These are phyloP conservation scores for Kazachstania taianensis DNA, from an alignment of 805 yeast genomes.

Conservation along the genomic window DNA sequence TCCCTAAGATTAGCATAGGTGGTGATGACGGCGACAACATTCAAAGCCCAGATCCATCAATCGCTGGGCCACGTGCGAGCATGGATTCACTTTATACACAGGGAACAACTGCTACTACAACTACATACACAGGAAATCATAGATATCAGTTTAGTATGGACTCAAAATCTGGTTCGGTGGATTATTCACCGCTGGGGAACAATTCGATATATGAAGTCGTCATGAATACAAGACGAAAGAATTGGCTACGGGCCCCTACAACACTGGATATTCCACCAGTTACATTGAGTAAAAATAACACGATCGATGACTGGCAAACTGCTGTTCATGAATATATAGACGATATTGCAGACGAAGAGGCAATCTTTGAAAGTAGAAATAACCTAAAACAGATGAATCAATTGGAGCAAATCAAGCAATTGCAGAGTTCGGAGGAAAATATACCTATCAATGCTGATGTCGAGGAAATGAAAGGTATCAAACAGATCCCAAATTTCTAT, in stretches of 20 bases:
- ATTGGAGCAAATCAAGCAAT: constrained; percentile 31
- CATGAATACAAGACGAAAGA: constrained; percentile 29
- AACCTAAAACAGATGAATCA: constrained; percentile 33
- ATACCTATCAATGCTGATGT: constrained; percentile 14
- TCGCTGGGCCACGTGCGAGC: constrained; percentile 5
- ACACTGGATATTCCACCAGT: constrained; percentile 77
- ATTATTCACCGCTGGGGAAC: constrained; percentile 28
- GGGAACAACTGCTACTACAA: constrained; percentile 4
- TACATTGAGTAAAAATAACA: constrained; percentile 39
- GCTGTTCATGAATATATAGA: constrained; percentile 37
- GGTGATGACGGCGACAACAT: neutral
- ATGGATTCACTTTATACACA: constrained; percentile 5
- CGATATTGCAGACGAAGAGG: constrained; percentile 37
- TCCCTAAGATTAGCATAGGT: too few relatives aligned
- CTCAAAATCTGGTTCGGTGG: constrained; percentile 21
- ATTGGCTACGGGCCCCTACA: constrained; percentile 55
- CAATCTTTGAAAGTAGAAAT: constrained; percentile 34
- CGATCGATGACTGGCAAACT: constrained; percentile 36
- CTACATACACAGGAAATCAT: constrained; percentile 4
- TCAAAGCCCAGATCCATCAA: neutral
- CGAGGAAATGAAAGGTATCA: constrained; percentile 10
- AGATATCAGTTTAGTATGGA: constrained; percentile 6
- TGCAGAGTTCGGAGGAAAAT: constrained; percentile 10
- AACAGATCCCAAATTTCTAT: constrained; percentile 55
- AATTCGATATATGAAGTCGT: constrained; percentile 73